Percentiles rank a stretch among this genome's conserved stretches.
phyloP scores from a whole-genome alignment of 306 rosid species.

The Lagenaria siceraria region DNA sequence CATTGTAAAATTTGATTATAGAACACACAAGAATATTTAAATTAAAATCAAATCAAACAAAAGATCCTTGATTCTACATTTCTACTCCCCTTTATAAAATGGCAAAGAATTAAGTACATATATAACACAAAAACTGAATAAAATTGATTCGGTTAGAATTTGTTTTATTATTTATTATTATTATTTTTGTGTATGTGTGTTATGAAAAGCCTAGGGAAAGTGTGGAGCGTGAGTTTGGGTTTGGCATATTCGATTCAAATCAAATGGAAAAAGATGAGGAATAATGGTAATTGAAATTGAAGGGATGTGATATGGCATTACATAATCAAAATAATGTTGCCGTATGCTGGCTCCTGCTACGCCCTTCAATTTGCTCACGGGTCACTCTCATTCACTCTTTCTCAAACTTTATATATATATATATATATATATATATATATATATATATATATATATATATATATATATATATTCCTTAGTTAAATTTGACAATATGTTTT shows the following conservation, averaged over 20 bases:
- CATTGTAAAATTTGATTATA: too few relatives aligned
- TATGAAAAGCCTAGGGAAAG: not conserved
- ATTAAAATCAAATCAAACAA: too few relatives aligned
- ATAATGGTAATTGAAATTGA: not conserved
- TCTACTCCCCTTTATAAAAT: not conserved
- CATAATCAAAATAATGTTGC: not conserved
- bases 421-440: too few relatives aligned
- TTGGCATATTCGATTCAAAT: not conserved
- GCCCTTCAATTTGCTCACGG: not conserved
- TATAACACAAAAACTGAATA: not conserved
- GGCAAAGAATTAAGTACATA: not conserved
- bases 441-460: too few relatives aligned
- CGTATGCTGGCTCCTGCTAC: not conserved
- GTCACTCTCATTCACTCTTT: not conserved
- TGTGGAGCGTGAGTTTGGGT: not conserved
- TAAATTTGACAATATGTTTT: too few relatives aligned
- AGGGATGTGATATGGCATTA: not conserved
- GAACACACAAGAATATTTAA: not conserved
- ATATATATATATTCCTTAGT: too few relatives aligned
- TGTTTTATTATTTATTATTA: too few relatives aligned
- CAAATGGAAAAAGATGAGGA: not conserved
- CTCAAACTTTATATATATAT: not conserved
- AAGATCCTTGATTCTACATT: not conserved
- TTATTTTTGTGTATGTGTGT: too few relatives aligned
- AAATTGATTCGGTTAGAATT: not conserved